Conservation (phyloP, 495 filamentous ascomycete species). For the Talaromyces proteolyticus region DNA sequence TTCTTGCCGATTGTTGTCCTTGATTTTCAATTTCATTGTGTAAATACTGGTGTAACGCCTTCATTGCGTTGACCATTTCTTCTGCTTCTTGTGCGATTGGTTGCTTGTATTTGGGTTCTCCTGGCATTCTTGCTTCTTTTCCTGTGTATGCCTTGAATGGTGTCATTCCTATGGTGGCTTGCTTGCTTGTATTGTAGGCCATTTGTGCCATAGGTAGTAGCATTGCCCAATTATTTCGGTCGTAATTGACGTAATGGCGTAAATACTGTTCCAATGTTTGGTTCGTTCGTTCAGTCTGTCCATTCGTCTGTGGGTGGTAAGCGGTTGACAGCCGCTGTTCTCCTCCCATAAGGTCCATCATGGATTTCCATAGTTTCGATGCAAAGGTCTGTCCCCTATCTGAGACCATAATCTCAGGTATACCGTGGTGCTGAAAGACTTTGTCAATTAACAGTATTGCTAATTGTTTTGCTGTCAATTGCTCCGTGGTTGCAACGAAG, state of each 20-base stretch:
- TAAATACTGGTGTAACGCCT: not conserved
- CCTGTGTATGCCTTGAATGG: not conserved
- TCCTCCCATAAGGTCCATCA: not conserved
- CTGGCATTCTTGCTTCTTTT: not conserved
- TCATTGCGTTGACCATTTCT: not conserved
- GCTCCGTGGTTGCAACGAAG: not conserved
- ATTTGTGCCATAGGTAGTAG: not conserved
- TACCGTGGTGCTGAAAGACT: not conserved
- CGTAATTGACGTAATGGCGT: not conserved
- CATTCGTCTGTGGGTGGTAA: not conserved
- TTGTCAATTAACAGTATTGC: not conserved
- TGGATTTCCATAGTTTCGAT: conserved; percentile 1
- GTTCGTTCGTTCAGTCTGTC: not conserved
- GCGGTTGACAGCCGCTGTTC: not conserved
- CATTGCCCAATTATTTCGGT: not conserved
- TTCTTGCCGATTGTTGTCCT: not conserved
- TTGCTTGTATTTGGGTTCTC: not conserved
- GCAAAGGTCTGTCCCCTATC: conserved; percentile 4
- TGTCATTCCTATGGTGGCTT: not conserved
- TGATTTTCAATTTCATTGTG: not conserved
- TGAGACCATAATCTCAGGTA: conserved; percentile 5
- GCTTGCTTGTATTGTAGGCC: not conserved
- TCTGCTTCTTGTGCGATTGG: not conserved
- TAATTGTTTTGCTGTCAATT: not conserved
- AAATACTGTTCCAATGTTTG: not conserved